Conservation (phyloP, 305 asterid genomes). For the Fraxinus sp. region DNA sequence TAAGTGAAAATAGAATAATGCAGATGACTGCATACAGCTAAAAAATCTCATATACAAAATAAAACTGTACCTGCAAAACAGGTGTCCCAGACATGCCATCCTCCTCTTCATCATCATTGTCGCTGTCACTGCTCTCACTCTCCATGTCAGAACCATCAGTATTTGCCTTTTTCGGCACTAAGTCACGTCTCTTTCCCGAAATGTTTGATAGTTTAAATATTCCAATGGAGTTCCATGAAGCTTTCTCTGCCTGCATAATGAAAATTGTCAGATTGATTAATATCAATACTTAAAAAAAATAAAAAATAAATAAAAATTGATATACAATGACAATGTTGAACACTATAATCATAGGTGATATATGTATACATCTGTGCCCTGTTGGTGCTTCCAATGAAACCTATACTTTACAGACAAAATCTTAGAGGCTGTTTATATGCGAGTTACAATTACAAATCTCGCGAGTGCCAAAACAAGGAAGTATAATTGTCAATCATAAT, state of each 20-base stretch:
- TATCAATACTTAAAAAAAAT: neutral
- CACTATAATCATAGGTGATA: neutral
- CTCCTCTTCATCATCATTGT: conserved; percentile 63
- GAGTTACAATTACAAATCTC: neutral
- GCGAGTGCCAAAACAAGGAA: neutral
- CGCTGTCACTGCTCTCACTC: conserved; percentile 73
- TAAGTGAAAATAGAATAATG: neutral
- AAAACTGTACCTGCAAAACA: conserved; percentile 43
- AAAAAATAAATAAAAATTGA: neutral
- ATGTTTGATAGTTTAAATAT: conserved; percentile 66
- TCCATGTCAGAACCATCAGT: conserved; percentile 67
- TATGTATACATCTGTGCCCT: neutral
- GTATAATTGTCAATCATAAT: neutral
- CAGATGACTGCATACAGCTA: neutral
- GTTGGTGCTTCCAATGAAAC: neutral
- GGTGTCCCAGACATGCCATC: conserved; percentile 53
- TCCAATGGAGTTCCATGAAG: conserved; percentile 69
- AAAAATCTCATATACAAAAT: neutral
- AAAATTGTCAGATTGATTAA: neutral
- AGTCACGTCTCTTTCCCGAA: conserved; percentile 78
- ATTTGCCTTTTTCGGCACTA: conserved; percentile 52
- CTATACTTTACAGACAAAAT: neutral
- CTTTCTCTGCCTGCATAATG: conserved; percentile 64
- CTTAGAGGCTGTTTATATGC: neutral
- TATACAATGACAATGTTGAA: neutral